Conservation (phyloP, 2,329 filamentous ascomycete species). For the Phyllosticta capitalensis region DNA sequence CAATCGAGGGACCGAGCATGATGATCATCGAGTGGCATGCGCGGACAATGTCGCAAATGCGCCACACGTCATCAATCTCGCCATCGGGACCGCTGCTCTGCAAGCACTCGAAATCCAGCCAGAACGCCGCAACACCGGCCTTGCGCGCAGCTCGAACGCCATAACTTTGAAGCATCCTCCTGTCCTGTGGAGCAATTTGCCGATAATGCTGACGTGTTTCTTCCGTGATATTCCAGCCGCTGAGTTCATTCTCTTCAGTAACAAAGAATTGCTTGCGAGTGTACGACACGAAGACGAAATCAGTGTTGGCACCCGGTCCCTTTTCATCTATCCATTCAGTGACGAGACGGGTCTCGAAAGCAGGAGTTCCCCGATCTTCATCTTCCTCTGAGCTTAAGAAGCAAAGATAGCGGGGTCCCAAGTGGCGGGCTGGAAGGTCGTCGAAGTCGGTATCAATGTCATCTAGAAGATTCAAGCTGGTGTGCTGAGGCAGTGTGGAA, state of each 20-base stretch:
- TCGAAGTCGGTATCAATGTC: constrained; percentile 3
- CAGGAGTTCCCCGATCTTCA: background rate
- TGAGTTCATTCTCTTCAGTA: background rate
- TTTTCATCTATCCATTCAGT: background rate
- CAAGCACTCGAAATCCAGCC: constrained; percentile 9
- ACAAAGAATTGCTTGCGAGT: constrained; percentile 9
- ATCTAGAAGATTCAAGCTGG: background rate
- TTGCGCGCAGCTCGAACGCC: background rate
- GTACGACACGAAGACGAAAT: constrained; percentile 7
- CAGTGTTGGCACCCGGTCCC: background rate
- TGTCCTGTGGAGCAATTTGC: background rate
- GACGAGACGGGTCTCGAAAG: background rate
- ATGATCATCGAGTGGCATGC: constrained; percentile 6
- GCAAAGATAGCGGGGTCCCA: constrained; percentile 2
- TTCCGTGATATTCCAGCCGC: background rate
- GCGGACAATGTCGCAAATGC: constrained; percentile 4
- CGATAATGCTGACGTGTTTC: background rate
- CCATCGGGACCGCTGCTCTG: background rate
- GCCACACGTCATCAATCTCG: background rate
- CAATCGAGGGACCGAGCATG: background rate
- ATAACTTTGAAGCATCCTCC: background rate
- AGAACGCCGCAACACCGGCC: background rate
- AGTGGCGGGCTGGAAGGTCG: constrained; percentile 1
- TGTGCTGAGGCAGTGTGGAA: background rate
- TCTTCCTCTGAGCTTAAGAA: background rate